These are phyloP conservation scores for Leccinum truebloodii DNA, from an alignment of 768 basidiomycete genomes.

Conservation along the genomic window DNA sequence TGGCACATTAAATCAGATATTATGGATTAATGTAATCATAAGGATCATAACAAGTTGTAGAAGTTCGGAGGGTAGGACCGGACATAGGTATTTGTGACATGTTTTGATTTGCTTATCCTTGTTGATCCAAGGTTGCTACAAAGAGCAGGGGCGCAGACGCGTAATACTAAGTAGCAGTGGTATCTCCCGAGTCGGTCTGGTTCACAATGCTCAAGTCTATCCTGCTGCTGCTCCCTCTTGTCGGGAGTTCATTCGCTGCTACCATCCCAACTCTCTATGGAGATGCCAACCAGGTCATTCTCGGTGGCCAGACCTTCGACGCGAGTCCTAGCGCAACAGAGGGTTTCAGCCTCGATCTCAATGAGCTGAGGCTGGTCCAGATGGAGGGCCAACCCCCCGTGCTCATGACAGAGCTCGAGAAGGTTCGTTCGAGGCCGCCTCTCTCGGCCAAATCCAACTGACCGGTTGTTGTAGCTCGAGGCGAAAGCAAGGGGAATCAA, in stretches of 20 bases:
- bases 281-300: constrained; percentile 21
- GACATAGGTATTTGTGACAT: background rate
- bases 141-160: too few relatives aligned
- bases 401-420: constrained; percentile 89
- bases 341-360: constrained; percentile 73
- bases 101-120: background rate
- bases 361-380: constrained; percentile 72
- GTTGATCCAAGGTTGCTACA: background rate
- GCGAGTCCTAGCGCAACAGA: constrained; percentile 16
- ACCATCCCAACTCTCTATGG: constrained; percentile 11
- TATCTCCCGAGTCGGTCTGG: too few relatives aligned
- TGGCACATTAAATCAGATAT: too few relatives aligned
- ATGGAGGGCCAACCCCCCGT: constrained; percentile 68
- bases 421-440: constrained; percentile 45
- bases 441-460: background rate
- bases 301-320: constrained; percentile 31
- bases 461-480: constrained; percentile 55
- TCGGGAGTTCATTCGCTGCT: constrained; percentile 24
- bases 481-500: constrained; percentile 74
- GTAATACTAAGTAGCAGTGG: too few relatives aligned
- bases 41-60: too few relatives aligned
- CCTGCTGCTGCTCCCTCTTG: constrained; percentile 21
- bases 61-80: too few relatives aligned
- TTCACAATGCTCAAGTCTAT: background rate
- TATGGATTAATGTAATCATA: too few relatives aligned